Percentiles rank a stretch among this genome's conserved stretches.
These are phyloP conservation scores for Xylaria bambusicola DNA, from an alignment of 495 filamentous ascomycete species.

Conservation along the genomic window DNA sequence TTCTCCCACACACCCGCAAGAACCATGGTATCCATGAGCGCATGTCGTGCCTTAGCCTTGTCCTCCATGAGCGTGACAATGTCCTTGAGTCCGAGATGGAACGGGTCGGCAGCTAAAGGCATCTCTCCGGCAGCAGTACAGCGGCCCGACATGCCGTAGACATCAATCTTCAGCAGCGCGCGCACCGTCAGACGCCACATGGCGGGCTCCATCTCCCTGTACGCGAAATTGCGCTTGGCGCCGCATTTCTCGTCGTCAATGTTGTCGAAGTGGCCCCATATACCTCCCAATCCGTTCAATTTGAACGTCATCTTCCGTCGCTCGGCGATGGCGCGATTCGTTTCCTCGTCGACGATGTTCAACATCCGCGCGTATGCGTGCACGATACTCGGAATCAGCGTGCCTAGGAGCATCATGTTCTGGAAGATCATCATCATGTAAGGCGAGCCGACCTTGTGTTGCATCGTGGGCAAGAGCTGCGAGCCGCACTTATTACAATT, in stretches of 20 bases:
- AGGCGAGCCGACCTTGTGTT: not conserved
- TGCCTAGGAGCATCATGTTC: conserved; percentile 67
- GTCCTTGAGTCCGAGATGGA: conserved; percentile 51
- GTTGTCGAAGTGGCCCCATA: conserved; percentile 35
- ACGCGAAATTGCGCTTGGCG: conserved; percentile 24
- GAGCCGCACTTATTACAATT: conserved; percentile 60
- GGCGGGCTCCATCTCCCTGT: conserved; percentile 43
- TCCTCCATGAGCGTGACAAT: conserved; percentile 54
- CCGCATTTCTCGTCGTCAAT: conserved; percentile 23
- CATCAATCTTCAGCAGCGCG: conserved; percentile 53
- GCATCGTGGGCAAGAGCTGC: conserved; percentile 26
- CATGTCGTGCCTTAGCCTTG: conserved; percentile 42
- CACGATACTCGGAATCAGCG: conserved; percentile 62
- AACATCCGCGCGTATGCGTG: conserved; percentile 57
- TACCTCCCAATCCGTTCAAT: conserved; percentile 48
- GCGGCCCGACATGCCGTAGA: conserved; percentile 48
- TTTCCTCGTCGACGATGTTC: conserved; percentile 46
- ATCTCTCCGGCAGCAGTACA: not conserved
- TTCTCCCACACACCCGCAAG: conserved; percentile 26
- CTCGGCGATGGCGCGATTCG: conserved; percentile 37
- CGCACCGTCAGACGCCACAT: conserved; percentile 54
- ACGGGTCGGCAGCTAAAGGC: not conserved
- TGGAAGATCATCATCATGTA: conserved; percentile 48
- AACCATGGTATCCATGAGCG: conserved; percentile 39
- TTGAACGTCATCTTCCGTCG: conserved; percentile 45